A percentile compares a stretch with the other conserved stretches of the same genome.
phyloP scores from a whole-genome alignment of 1,139 yeast species.

The Kodamaea fungicola region DNA sequence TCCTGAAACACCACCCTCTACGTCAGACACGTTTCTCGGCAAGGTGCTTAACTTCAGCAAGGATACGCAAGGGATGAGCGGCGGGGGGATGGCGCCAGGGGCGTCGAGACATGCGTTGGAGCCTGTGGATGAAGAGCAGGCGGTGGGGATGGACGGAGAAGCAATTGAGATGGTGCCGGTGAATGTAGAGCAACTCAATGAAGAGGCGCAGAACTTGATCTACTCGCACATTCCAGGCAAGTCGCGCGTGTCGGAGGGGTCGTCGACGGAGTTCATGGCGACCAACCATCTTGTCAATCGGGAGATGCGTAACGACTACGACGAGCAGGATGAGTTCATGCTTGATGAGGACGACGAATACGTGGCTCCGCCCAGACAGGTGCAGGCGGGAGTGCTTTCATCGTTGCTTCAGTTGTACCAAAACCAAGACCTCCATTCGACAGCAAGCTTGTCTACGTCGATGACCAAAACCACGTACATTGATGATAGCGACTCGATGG shows the following conservation, averaged over 20 bases:
- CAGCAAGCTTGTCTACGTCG: constrained; percentile 19
- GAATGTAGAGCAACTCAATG: constrained; percentile 33
- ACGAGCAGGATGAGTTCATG: constrained; percentile 29
- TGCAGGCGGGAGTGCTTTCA: constrained; percentile 81
- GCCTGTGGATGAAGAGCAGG: constrained; percentile 22
- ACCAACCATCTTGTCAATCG: constrained; percentile 40
- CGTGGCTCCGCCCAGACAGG: constrained; percentile 68
- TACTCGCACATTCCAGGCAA: constrained; percentile 31
- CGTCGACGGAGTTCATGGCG: constrained; percentile 25
- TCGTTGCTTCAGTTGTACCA: constrained; percentile 69
- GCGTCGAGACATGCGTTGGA: constrained; percentile 26
- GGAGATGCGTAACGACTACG: constrained; percentile 26
- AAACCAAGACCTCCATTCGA: constrained; percentile 30
- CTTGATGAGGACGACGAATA: constrained; percentile 44
- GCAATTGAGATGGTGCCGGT: constrained; percentile 35
- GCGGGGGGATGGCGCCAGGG: constrained; percentile 46
- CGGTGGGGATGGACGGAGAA: constrained; percentile 16
- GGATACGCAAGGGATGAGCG: constrained; percentile 25
- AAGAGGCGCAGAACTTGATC: constrained; percentile 41
- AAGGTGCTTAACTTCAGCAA: constrained; percentile 27
- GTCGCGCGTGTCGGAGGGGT: constrained; percentile 1
- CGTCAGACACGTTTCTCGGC: constrained; percentile 40
- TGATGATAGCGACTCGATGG: constrained; percentile 13
- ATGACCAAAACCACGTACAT: constrained; percentile 14
- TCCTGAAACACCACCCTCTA: constrained; percentile 15